phyloP scores from a whole-genome alignment of 176 grass and related monocot species.

The Rhipidocladum racemiflorum region DNA sequence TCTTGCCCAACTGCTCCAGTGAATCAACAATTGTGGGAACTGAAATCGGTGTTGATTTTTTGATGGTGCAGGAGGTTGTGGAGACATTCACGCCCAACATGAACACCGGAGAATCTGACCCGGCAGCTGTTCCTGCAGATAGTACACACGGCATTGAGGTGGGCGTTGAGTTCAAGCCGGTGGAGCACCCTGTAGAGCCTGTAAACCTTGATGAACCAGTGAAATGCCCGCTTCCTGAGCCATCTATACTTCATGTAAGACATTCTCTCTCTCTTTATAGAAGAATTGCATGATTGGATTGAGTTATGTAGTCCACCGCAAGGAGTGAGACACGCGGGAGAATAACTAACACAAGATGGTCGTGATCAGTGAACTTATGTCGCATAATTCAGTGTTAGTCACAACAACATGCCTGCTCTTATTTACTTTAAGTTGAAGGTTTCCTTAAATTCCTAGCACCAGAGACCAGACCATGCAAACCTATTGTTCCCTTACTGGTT shows the following conservation, averaged over 20 bases:
- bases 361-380: background rate
- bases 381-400: background rate
- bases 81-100: constrained; percentile 50
- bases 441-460: background rate
- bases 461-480: constrained; percentile 1
- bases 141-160: constrained; percentile 60
- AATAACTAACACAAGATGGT: background rate
- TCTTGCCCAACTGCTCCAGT: constrained; percentile 4
- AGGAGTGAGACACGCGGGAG: background rate
- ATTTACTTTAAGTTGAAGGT: background rate
- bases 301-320: background rate
- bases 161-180: constrained; percentile 69
- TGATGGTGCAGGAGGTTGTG: constrained; percentile 52
- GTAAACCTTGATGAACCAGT: constrained; percentile 79
- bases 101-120: constrained; percentile 36
- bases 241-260: constrained; percentile 93
- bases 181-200: constrained; percentile 87
- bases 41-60: background rate
- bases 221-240: constrained; percentile 85
- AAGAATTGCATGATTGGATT: background rate
- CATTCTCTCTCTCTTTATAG: background rate
- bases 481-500: background rate
- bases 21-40: background rate
- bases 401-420: constrained; percentile 10
- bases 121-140: constrained; percentile 26